Evolutionary conservation across 306 rosid species (phyloP).

Genomic region (Trichosanthes truncata): DNA sequence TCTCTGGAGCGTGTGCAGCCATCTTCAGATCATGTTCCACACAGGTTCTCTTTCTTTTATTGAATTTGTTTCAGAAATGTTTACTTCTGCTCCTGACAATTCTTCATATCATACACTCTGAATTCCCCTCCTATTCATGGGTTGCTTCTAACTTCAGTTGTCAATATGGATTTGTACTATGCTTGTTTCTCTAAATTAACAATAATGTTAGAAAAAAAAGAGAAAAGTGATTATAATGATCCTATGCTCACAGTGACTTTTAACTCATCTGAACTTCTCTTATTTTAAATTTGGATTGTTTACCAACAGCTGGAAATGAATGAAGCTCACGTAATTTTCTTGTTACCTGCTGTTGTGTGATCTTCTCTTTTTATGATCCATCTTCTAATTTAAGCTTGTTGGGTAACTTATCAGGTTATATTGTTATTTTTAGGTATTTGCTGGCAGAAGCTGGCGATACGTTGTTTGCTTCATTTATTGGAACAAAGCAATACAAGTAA

Average conservation of each 20-base stretch:
- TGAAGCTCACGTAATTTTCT: not conserved
- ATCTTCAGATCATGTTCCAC: conserved; percentile 94
- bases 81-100: not conserved
- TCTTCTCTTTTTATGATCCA: not conserved
- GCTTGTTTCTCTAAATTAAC: not conserved
- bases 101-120: not conserved
- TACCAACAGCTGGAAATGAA: not conserved
- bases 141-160: not conserved
- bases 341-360: not conserved
- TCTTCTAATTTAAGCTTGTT: not conserved
- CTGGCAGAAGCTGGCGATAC: conserved; percentile 98
- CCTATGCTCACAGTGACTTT: not conserved
- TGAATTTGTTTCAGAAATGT: not conserved
- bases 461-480: conserved; percentile 90
- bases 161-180: not conserved
- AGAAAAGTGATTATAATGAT: not conserved
- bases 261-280: not conserved
- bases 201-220: not conserved
- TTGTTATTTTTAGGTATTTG: conserved; percentile 54
- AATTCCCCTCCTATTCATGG: not conserved
- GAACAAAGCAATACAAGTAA: conserved; percentile 96
- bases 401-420: conserved; percentile 2
- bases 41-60: conserved; percentile 41
- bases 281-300: not conserved
- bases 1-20: conserved; percentile 95